Percentiles rank a stretch among this genome's conserved stretches.
Evolutionary conservation across 768 basidiomycete species (phyloP).

Genomic region (Phylloporus sp.): DNA sequence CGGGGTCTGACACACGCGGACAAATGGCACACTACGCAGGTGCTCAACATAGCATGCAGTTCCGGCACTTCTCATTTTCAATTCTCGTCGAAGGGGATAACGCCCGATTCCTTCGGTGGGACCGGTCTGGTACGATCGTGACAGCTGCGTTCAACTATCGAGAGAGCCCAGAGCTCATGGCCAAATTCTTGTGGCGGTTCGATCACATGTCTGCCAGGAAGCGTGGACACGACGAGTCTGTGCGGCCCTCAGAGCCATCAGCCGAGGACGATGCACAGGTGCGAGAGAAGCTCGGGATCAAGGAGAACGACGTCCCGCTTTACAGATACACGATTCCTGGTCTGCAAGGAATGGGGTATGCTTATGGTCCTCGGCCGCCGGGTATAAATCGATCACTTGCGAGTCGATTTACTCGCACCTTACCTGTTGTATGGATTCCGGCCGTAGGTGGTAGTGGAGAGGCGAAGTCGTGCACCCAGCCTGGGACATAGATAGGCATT

Average conservation of each 20-base stretch:
- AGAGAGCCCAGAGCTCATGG: neutral
- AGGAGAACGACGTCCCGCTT: neutral
- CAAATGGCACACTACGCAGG: neutral
- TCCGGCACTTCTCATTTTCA: neutral
- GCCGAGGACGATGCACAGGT: neutral
- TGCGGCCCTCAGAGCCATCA: neutral
- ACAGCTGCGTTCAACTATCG: constrained; percentile 1
- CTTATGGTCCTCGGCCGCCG: neutral
- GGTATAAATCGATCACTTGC: neutral
- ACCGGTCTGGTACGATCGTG: neutral
- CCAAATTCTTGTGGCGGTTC: constrained; percentile 1
- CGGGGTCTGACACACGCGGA: neutral
- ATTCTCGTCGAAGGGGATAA: neutral
- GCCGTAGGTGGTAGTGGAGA: too few relatives aligned
- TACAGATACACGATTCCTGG: neutral
- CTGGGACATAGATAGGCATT: too few relatives aligned
- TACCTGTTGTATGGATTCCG: constrained; percentile 1
- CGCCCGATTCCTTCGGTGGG: neutral
- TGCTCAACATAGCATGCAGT: neutral
- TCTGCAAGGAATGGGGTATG: neutral
- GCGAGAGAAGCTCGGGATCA: neutral
- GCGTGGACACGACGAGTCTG: neutral
- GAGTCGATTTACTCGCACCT: constrained; percentile 1
- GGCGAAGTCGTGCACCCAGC: too few relatives aligned
- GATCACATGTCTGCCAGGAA: neutral